These are phyloP conservation scores for Leccinum broughii DNA, from an alignment of 768 basidiomycete genomes.

Conservation along the genomic window DNA sequence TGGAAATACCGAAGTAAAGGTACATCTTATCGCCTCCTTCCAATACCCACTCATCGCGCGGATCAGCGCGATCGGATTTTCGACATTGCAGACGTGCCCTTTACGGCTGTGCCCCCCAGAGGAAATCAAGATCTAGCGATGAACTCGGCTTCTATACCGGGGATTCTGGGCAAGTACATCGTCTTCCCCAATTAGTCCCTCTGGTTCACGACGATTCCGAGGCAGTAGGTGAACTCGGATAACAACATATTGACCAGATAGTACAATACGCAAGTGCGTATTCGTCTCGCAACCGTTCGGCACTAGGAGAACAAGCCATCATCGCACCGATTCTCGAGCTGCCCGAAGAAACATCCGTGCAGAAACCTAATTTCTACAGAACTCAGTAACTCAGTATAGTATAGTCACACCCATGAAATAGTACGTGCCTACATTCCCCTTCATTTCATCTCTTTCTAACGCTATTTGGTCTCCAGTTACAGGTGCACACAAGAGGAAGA, in stretches of 20 bases:
- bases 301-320: slow-evolving; percentile 15
- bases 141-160: slow-evolving; percentile 48
- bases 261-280: slow-evolving; percentile 59
- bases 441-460: not conserved
- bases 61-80: slow-evolving; percentile 47
- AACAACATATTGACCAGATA: slow-evolving; percentile 60
- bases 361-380: slow-evolving; percentile 44
- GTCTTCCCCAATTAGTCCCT: not conserved
- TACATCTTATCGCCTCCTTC: slow-evolving; percentile 7
- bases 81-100: slow-evolving; percentile 48
- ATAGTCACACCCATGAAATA: slow-evolving; percentile 36
- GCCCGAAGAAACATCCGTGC: slow-evolving; percentile 50
- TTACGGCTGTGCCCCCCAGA: slow-evolving; percentile 40
- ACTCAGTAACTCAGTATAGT: not conserved
- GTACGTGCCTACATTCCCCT: slow-evolving; percentile 24
- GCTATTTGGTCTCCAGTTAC: slow-evolving; percentile 35
- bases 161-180: slow-evolving; percentile 45
- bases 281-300: not conserved
- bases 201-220: not conserved
- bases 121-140: slow-evolving; percentile 43
- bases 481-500: slow-evolving; percentile 53
- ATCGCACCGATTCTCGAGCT: slow-evolving; percentile 52
- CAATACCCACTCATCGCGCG: slow-evolving; percentile 14
- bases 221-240: slow-evolving; percentile 52
- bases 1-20: slow-evolving; percentile 41